Base-by-base conservation (phyloP, 208 protist species). In the Naegleria lovaniensis region DNA sequence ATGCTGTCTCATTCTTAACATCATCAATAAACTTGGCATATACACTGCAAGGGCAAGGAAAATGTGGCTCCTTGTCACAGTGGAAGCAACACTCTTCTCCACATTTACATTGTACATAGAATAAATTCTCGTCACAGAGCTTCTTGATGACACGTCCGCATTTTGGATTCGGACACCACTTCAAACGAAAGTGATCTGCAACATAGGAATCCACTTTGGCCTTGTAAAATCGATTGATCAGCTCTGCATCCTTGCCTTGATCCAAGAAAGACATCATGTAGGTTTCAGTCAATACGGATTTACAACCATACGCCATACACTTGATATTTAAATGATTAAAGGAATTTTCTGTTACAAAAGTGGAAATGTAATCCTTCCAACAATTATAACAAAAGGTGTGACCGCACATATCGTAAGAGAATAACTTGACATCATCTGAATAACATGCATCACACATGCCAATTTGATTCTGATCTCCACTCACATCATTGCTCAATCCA, bases 361-460 rank as follows among this genome's bases (percentile, higher is more conserved):
- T 36, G 29, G 0, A 19, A 36, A 79, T 36, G 36, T 79, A 79
- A 36, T 36, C 29, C 9, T 36, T 79, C 67, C 67, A 79, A 79
- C 67, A 79, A 79, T 0, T 36, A 36, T 33, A 36, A 79, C 67
- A 79, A 33, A 79, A 79, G 1, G 25, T 13, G 36, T 79, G 67
- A 9, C 67, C 67, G 36, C 67, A 79, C 29, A 79, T 36, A 36
- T 79, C 29, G n/a, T 79, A 79, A 36, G 25, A 1, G 16, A 15
- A 36, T 33, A 79, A 79, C n/a, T 25, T 25, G n/a, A 29, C 16
- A 79, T 79, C 67, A 79, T 79, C 67, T 79, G 67, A 79, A 79
- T 79, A 79, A 36, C 67, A 79, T 36, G 67, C 67, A 79, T 79
- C 67, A 79, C 67, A 79, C n/a, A n/a, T 79, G 0, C 67, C 67